Evolutionary conservation across 768 basidiomycete genomes (phyloP).

Genomic region (Mycena pura): DNA sequence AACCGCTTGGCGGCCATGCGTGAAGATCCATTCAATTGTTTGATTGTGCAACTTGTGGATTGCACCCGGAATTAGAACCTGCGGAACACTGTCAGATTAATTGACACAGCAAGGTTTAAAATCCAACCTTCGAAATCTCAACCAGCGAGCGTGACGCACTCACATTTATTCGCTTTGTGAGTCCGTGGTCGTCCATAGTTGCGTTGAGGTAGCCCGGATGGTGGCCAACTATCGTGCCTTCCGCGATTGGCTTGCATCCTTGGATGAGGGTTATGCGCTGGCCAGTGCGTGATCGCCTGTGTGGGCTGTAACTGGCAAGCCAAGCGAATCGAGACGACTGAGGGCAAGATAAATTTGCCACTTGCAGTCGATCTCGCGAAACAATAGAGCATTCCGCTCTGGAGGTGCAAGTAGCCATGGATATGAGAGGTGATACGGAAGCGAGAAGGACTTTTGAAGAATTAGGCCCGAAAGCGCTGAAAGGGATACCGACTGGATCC

Average conservation of each 20-base stretch:
- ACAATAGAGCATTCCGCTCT: not conserved
- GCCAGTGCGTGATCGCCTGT: not conserved
- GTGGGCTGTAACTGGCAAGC: not conserved
- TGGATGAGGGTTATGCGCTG: not conserved
- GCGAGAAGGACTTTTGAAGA: not conserved
- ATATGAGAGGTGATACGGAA: not conserved
- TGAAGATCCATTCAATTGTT: slow-evolving; percentile 1
- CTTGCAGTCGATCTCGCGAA: not conserved
- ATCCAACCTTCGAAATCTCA: not conserved
- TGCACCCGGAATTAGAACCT: not conserved
- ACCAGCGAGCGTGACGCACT: not conserved
- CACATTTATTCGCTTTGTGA: not conserved
- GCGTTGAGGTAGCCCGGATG: not conserved
- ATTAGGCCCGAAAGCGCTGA: not conserved
- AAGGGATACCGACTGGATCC: not conserved
- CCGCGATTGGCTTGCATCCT: not conserved
- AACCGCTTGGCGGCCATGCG: not conserved
- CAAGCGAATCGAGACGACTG: not conserved
- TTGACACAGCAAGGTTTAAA: not conserved
- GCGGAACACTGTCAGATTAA: not conserved
- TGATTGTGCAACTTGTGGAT: not conserved
- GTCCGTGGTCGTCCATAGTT: not conserved
- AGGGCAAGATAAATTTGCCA: not conserved
- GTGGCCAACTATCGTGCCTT: not conserved
- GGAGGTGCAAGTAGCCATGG: not conserved